Conservation (phyloP, 129 eudicot species). For the Pittosporum tobira region DNA sequence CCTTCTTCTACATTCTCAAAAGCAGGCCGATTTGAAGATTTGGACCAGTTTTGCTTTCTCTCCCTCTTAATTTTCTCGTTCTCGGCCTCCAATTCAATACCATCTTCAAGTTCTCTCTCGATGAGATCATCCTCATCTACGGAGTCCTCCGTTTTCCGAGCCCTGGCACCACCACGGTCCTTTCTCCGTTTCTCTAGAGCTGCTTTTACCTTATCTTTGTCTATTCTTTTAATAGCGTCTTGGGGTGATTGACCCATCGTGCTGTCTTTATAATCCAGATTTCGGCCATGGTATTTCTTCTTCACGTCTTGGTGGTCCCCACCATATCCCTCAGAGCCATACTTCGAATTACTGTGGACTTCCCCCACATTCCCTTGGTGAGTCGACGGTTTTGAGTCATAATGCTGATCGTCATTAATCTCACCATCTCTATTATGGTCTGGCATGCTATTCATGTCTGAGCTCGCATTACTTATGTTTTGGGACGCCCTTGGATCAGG, state of each 20-base stretch:
- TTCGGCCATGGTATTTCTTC: slow-evolving; percentile 42
- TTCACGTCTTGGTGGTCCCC: slow-evolving; percentile 36
- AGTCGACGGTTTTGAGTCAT: slow-evolving; percentile 19
- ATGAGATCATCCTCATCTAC: slow-evolving; percentile 81
- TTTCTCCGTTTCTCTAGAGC: slow-evolving; percentile 65
- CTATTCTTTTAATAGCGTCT: slow-evolving; percentile 53
- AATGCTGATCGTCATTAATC: slow-evolving; percentile 31
- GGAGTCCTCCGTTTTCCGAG: slow-evolving; percentile 51
- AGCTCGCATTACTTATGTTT: slow-evolving; percentile 27
- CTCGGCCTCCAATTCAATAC: slow-evolving; percentile 61
- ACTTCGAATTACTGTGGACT: slow-evolving; percentile 18
- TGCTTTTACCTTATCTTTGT: slow-evolving; percentile 75
- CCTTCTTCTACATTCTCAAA: slow-evolving; percentile 78
- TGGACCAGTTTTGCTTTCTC: slow-evolving; percentile 53
- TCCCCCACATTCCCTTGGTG: slow-evolving; percentile 31
- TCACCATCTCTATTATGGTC: slow-evolving; percentile 40
- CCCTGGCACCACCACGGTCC: slow-evolving; percentile 60
- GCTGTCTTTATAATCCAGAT: slow-evolving; percentile 32
- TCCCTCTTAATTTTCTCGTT: slow-evolving; percentile 54
- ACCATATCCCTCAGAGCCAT: slow-evolving; percentile 30
- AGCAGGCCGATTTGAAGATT: slow-evolving; percentile 27
- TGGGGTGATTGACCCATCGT: slow-evolving; percentile 53
- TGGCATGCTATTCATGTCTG: slow-evolving; percentile 21
- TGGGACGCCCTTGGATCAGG: slow-evolving; percentile 38
- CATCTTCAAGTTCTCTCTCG: slow-evolving; percentile 79